Base-by-base conservation (phyloP, 805 yeast genomes). In the Allodekkera sacchari region DNA sequence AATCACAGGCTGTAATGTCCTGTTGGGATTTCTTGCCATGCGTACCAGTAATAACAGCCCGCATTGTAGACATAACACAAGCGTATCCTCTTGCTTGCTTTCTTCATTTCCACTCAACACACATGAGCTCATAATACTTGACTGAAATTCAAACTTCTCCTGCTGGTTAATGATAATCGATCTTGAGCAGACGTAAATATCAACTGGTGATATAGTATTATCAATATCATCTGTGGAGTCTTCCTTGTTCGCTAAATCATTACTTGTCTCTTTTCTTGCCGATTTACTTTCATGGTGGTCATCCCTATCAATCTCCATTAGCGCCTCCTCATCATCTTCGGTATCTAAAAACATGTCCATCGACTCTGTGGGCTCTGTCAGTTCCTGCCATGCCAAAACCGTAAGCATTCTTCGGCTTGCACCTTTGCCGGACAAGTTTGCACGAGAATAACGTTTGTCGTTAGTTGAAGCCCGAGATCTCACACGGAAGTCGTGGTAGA, bases 51-150 rank as follows among this genome's bases (percentile, higher is more conserved):
- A 22, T 3, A 51, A 20, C 20, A 32, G 34, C 3, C 55, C 55
- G 3, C 45, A 33, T 7, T 39, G 30, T 27, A 52, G 32, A 10
- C 45, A 36, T 3, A 53, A 29, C 7, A 56, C 13, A 6, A 58
- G 23, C 1, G 52, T 39, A 31, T 57, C 61, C 32, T 50, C 57
- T 9, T 25, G 33, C 12, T 34, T 26, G 5, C 51, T 41, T 6
- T 32, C 28, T 9, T 30, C 35, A 14, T 41, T 43, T 1, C 51
- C 47, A 7, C 45, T 47, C 1, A 55, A 32, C 5, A 51, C 42
- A 9, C 45, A 38, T 3, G 56, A 47, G 17, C 45, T 36, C 34
- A 48, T 13, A 10, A 55, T 48, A 1, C 38, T 25, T 1, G 43
- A 36, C 25, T 45, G 47, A 8, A 53, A 41, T 8, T 38, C 25